phyloP scores from a whole-genome alignment of 73 alveolate species.

The Paramecium sonneborni region DNA sequence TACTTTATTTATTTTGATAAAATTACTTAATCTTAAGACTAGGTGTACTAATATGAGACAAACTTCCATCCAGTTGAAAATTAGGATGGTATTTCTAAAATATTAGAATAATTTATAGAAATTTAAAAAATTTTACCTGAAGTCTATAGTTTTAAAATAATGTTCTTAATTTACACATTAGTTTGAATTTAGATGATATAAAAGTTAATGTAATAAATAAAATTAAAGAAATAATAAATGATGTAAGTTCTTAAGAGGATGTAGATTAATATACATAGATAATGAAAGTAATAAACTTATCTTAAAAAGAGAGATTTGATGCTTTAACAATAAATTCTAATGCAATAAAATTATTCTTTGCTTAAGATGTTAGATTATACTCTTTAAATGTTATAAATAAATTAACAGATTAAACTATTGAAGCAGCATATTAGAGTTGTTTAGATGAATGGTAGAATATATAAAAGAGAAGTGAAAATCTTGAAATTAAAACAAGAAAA shows the following conservation, averaged over 20 bases:
- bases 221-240: background rate
- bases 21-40: background rate
- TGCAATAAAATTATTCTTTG: too few relatives aligned
- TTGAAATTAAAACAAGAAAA: background rate
- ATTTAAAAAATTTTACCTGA: background rate
- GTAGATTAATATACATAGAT: background rate
- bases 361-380: background rate
- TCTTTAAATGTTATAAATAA: background rate
- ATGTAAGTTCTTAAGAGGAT: background rate
- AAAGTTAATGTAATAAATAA: background rate
- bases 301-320: too few relatives aligned
- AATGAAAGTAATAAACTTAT: background rate
- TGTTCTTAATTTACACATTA: background rate
- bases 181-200: background rate
- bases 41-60: background rate
- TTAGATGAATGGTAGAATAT: constrained; percentile 19
- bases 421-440: background rate
- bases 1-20: constrained; percentile 1
- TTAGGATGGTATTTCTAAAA: background rate
- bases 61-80: background rate
- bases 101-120: background rate
- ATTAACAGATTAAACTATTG: background rate
- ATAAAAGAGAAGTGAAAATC: background rate
- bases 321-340: too few relatives aligned
- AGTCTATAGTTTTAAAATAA: background rate